These are phyloP conservation scores for Leccinellum rugosiceps DNA, from an alignment of 768 basidiomycete genomes.

Conservation along the genomic window DNA sequence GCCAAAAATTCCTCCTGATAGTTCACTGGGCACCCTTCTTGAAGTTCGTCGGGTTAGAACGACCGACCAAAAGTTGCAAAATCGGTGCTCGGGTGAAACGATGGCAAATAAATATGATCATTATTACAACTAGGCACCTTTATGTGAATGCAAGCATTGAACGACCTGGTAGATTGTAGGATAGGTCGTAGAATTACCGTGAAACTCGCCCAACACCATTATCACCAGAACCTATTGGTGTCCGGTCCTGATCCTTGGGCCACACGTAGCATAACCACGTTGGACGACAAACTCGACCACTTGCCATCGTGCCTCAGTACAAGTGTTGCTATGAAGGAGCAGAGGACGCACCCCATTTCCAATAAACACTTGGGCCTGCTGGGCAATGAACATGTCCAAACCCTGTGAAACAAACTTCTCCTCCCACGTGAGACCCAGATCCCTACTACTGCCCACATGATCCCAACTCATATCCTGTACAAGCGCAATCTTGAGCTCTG, in stretches of 20 bases:
- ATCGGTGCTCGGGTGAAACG: too few relatives aligned
- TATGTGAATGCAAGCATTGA: not conserved
- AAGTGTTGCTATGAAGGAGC: not conserved
- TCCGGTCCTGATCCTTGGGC: conserved; percentile 24
- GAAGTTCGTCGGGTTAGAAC: too few relatives aligned
- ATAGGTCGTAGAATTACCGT: not conserved
- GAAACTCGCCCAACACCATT: not conserved
- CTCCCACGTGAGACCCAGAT: conserved; percentile 40
- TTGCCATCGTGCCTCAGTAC: conserved; percentile 13
- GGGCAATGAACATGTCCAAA: conserved; percentile 50
- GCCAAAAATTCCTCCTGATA: too few relatives aligned
- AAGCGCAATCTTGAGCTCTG: conserved; percentile 37
- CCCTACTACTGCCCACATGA: conserved; percentile 38
- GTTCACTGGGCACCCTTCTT: too few relatives aligned
- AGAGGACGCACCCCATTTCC: conserved; percentile 48
- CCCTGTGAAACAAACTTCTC: conserved; percentile 43
- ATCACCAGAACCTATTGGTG: conserved; percentile 38
- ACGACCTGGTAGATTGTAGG: not conserved
- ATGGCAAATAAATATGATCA: too few relatives aligned
- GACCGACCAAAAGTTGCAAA: too few relatives aligned
- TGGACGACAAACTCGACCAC: conserved; percentile 44
- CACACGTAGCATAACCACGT: conserved; percentile 38
- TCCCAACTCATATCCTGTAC: conserved; percentile 34
- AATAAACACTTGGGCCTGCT: conserved; percentile 46
- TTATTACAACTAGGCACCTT: too few relatives aligned